phyloP scores from a whole-genome alignment of 495 filamentous ascomycete species.

The Penicillium manginii region DNA sequence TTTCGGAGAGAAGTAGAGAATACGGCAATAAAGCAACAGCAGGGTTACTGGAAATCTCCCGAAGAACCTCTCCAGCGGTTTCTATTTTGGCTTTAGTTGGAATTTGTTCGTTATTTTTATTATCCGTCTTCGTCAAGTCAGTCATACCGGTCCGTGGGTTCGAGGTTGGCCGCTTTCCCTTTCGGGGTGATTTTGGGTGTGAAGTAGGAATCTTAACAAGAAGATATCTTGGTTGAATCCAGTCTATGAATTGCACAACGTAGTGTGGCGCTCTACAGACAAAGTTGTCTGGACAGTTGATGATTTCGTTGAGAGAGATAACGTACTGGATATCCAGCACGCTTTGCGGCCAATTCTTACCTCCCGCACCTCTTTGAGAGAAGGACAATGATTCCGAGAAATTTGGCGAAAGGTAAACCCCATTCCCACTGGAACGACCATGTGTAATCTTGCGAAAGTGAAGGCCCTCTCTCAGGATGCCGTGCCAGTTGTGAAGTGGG shows the following conservation, averaged over 20 bases:
- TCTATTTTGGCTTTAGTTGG: too few species aligned
- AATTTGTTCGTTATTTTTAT: neutral
- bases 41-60: too few species aligned
- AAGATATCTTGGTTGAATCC: constrained; percentile 91
- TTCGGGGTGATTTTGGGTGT: constrained; percentile 18
- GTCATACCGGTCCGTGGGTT: neutral
- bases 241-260: constrained; percentile 77
- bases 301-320: constrained; percentile 85
- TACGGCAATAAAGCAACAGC: too few species aligned
- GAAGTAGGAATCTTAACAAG: constrained; percentile 57
- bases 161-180: neutral
- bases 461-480: constrained; percentile 81
- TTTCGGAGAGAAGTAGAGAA: too few species aligned
- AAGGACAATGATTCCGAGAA: constrained; percentile 64
- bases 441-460: constrained; percentile 64
- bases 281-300: constrained; percentile 73
- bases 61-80: too few species aligned
- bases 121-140: neutral
- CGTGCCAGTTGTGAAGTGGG: constrained; percentile 80
- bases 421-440: constrained; percentile 77
- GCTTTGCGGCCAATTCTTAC: constrained; percentile 65
- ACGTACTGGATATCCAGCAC: constrained; percentile 58
- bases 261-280: constrained; percentile 57
- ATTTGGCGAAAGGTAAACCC: constrained; percentile 75
- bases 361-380: constrained; percentile 14